These are phyloP conservation scores for Rhodamnia argentea DNA, from an alignment of 345 rosid genomes.

Conservation along the genomic window DNA sequence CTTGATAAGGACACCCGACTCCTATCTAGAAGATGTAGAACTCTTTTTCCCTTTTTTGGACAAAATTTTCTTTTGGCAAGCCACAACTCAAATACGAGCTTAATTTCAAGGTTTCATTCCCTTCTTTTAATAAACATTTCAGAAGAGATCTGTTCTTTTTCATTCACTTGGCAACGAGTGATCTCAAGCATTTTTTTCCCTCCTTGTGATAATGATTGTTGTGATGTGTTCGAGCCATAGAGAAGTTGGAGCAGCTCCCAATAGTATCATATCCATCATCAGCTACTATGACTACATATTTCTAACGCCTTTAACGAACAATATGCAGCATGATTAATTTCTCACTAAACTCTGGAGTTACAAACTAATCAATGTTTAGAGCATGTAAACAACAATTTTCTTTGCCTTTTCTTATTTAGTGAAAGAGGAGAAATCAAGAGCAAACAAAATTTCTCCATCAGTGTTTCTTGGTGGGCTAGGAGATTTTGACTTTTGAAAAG, in stretches of 20 bases:
- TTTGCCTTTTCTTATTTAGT: too few relatives aligned
- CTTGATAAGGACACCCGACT: too few relatives aligned
- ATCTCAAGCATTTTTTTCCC: not conserved
- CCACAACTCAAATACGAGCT: too few relatives aligned
- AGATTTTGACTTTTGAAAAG: too few relatives aligned
- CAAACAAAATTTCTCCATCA: too few relatives aligned
- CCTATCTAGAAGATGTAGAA: too few relatives aligned
- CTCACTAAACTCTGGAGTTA: not conserved
- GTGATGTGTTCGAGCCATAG: not conserved
- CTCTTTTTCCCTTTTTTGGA: too few relatives aligned
- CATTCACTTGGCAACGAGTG: not conserved
- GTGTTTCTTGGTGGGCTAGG: too few relatives aligned
- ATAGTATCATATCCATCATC: not conserved
- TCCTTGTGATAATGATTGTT: not conserved
- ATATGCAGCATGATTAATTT: not conserved
- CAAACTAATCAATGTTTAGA: too few relatives aligned
- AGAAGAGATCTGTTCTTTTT: not conserved
- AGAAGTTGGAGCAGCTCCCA: not conserved
- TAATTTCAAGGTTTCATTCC: not conserved
- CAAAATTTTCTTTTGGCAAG: too few relatives aligned
- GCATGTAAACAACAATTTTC: too few relatives aligned
- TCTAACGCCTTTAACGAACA: not conserved
- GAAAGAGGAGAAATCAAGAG: too few relatives aligned
- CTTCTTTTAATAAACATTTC: not conserved
- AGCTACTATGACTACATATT: not conserved